Conservation (phyloP, 768 basidiomycete genomes). For the Mycena leptocephala region DNA sequence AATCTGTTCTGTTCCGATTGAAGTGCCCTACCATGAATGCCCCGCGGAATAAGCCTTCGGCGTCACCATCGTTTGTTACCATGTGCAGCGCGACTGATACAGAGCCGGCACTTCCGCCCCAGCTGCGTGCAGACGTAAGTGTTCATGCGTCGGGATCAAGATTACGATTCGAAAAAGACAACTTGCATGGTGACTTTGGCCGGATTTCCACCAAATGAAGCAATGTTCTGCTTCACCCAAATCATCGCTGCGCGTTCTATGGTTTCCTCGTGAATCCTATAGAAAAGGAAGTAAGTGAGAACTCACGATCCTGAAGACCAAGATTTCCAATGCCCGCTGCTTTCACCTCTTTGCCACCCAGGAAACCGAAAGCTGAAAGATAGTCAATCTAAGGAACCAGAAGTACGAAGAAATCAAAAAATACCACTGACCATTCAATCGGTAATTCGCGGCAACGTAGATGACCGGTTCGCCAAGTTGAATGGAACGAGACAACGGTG, state of each 20-base stretch:
- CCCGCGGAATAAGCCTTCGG: background rate
- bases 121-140: background rate
- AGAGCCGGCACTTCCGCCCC: background rate
- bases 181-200: background rate
- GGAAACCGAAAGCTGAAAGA: constrained; percentile 15
- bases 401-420: background rate
- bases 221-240: background rate
- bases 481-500: background rate
- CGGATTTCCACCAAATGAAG: background rate
- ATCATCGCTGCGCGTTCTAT: background rate
- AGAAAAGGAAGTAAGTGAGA: background rate
- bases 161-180: background rate
- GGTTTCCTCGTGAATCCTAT: background rate
- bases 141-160: background rate
- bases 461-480: background rate
- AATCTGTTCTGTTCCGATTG: background rate
- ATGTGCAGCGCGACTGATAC: background rate
- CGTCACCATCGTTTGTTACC: background rate
- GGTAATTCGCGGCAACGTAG: background rate
- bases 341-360: constrained; percentile 1
- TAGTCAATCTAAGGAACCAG: background rate
- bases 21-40: background rate
- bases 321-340: constrained; percentile 6
- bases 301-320: constrained; percentile 1
- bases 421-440: background rate